Evolutionary conservation across 352 stramenopile genomes (phyloP), one percentile per base, ranked within the genome.

Genomic region (Globisporangium middletonii): DNA sequence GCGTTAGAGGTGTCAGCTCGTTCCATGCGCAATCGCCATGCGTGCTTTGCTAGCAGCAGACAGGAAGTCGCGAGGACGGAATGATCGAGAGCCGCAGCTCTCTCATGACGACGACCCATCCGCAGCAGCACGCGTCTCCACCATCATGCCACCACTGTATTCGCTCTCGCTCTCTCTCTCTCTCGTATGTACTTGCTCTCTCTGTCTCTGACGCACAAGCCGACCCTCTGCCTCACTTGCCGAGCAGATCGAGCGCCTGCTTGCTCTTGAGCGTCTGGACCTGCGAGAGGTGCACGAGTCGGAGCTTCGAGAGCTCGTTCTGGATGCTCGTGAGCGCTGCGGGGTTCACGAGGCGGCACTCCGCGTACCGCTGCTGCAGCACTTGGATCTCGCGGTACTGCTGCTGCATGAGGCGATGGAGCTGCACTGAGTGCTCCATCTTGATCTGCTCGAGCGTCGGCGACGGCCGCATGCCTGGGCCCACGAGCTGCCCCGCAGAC

Each of bases 221-320:
- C 26, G 37, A 35, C 27, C 13, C 5, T 26, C 55, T n/a, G 13
- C 15, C 47, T 65, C 67, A 86, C 59, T 88, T 91, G 41, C 80
- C 75, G 16, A 88, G 64, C 65, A 88, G 65, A 67, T 89, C 77
- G 48, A 89, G 63, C 35, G 82, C 78, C 57, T 94, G 84, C 59
- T 94, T 94, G 67, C 74, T 89, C 63, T 92, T 94, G 15, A 94
- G 81, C 28, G 82, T 88, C 68, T 91, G 84, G 35, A 94, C 83
- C 58, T 94, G 84, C 6, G 80, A 90, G 7, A 92, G 63, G 65
- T 94, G 84, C 38, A 91, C 79, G 37, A 92, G 76, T n/a, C 82
- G 79, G 43, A 94, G 63, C 64, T 92, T 91, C 12, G 84, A 92
- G 15, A 91, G 67, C 35, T 91, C 82, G 55, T 94, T 90, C 54